These are phyloP conservation scores for Neopestalotiopsis rosae DNA, from an alignment of 2,329 filamentous ascomycete species.

Conservation along the genomic window DNA sequence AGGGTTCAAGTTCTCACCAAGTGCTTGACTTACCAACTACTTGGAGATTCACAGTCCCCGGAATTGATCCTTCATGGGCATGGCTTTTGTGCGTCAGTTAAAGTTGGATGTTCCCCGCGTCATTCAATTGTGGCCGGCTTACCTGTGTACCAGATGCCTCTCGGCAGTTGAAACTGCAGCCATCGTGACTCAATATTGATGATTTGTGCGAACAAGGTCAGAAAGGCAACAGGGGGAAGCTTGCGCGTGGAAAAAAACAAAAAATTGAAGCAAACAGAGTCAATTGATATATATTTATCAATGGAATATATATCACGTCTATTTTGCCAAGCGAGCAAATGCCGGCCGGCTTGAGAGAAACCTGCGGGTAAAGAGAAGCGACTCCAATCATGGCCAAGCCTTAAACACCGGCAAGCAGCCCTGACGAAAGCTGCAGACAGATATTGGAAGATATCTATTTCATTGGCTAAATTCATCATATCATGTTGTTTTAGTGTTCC, in stretches of 20 bases:
- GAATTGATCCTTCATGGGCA: slow-evolving; percentile 32
- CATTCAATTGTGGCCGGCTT: not conserved
- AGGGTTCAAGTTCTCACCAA: too few relatives aligned
- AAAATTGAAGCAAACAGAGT: not conserved
- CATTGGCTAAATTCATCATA: not conserved
- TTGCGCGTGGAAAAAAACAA: not conserved
- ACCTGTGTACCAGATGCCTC: slow-evolving; percentile 16
- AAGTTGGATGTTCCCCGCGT: not conserved
- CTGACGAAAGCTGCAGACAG: not conserved
- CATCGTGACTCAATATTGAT: not conserved
- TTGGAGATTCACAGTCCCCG: slow-evolving; percentile 33
- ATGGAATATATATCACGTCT: not conserved
- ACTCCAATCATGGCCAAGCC: not conserved
- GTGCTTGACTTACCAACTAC: slow-evolving; percentile 35
- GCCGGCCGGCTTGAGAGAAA: not conserved
- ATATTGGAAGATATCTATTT: not conserved
- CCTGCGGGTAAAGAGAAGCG: not conserved
- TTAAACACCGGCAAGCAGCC: not conserved
- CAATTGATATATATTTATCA: not conserved
- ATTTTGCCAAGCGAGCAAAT: not conserved
- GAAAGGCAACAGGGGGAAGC: not conserved
- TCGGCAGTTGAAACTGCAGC: not conserved
- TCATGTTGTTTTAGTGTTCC: not conserved
- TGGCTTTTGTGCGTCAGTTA: slow-evolving; percentile 24
- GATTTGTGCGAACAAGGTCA: not conserved